Evolutionary conservation across 2,329 filamentous ascomycete genomes (phyloP), one percentile per base, ranked within the genome.

Genomic region (Botrytis elliptica): DNA sequence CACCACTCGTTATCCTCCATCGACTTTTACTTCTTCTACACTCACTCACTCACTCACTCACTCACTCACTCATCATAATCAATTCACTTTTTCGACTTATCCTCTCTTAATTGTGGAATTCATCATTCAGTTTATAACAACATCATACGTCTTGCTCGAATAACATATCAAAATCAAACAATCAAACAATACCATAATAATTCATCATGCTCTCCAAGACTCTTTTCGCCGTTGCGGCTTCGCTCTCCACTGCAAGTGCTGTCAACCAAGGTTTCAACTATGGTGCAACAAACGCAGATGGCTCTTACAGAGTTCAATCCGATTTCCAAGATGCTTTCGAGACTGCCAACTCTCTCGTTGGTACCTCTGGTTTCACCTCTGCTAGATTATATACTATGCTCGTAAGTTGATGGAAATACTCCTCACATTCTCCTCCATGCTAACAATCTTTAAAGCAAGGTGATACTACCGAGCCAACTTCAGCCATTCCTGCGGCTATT

Each of bases 401-500:
- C 62, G 85, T 87, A 84, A 78, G 85, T 82, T 57, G 14, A 18
- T 20, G 22, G n/a, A 14, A 36, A 38, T 29, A 18, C 29, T 33
- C 22, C 25, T 36, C 29, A 4, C 16, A 49, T 46, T n/a, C 18
- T 16, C 22, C 57, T 60, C 18, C 22, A 57, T 66, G 29, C 79
- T 82, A 67, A 82, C 75, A 73, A 25, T n/a, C 22, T 60, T 74
- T 25, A 65, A 75, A 87, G 85, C 92, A 94, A 86, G 88, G 83
- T 71, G 91, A 91, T 9, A 83, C 87, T 76, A 90, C 87, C 83
- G 86, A 86, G 44, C 86, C 89, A 78, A 94, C 92, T 79, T 85
- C 87, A 59, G 93, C 92, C 77, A 93, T 97, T 76, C 92, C 91
- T 60, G 94, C 94, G 62, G 94, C 94, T 79, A 94, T 97, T 83